Percentiles rank a stretch among this genome's conserved stretches.
These are phyloP conservation scores for Cladochytrium replicatum DNA, from an alignment of 192 early-diverging fungal species.

Conservation along the genomic window DNA sequence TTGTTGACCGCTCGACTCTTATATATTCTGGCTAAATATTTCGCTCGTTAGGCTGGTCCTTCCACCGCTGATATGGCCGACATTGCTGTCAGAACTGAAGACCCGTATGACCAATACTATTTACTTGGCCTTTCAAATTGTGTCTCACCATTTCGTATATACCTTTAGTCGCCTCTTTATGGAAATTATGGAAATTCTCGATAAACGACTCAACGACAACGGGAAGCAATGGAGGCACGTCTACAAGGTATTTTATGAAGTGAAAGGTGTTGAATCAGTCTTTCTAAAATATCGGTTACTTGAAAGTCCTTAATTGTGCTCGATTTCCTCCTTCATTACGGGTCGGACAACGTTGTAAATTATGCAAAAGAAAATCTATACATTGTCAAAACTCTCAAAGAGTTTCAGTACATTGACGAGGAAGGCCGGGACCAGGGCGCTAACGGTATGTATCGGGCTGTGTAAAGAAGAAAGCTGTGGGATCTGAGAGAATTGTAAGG, in stretches of 20 bases:
- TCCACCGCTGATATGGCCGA: slow-evolving; percentile 70
- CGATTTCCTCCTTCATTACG: slow-evolving; percentile 74
- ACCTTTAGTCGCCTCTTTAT: slow-evolving; percentile 67
- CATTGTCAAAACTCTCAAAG: slow-evolving; percentile 90
- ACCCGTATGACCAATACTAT: not conserved
- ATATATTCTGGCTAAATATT: slow-evolving; percentile 51
- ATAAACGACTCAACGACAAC: slow-evolving; percentile 93
- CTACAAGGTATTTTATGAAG: slow-evolving; percentile 90
- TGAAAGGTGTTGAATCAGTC: not conserved
- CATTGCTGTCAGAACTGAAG: not conserved
- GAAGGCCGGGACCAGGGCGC: slow-evolving; percentile 81
- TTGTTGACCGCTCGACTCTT: not conserved
- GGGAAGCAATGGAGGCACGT: slow-evolving; percentile 99
- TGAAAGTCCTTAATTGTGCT: slow-evolving; percentile 80
- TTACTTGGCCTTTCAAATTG: not conserved
- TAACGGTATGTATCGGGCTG: slow-evolving; percentile 48
- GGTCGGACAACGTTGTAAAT: slow-evolving; percentile 75
- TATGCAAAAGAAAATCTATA: slow-evolving; percentile 86
- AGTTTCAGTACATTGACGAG: slow-evolving; percentile 95
- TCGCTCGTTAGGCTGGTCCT: slow-evolving; percentile 76
- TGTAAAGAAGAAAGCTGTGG: not conserved
- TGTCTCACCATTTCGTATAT: slow-evolving; percentile 1
- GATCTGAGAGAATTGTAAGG: not conserved
- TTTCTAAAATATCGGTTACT: not conserved
- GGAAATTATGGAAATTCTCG: slow-evolving; percentile 96